phyloP scores from a whole-genome alignment of 371 early-diverging fungal genomes.

The Caulochytrium protostelioides region DNA sequence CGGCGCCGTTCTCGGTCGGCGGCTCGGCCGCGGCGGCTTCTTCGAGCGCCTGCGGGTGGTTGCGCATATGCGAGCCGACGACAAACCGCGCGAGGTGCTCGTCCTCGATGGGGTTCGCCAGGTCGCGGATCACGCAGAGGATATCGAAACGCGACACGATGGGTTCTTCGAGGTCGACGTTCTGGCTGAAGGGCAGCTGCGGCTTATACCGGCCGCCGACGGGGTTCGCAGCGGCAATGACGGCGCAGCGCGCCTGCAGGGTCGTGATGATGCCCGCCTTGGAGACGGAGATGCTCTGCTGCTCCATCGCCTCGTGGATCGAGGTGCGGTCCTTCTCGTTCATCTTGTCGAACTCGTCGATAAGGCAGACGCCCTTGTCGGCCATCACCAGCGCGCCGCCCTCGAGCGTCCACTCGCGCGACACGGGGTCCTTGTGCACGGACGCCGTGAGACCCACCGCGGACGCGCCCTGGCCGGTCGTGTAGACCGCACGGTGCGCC shows the following conservation, averaged over 20 bases:
- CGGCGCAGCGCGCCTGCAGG: conserved; percentile 85
- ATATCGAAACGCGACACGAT: conserved; percentile 98
- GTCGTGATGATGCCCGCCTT: conserved; percentile 97
- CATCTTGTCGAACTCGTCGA: conserved; percentile 99
- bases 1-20: too few relatives aligned
- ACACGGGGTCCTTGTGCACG: conserved; percentile 89
- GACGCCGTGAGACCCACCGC: conserved; percentile 98
- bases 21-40: too few relatives aligned
- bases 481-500: conserved; percentile 88
- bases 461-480: conserved; percentile 98
- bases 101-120: conserved; percentile 69
- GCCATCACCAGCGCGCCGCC: conserved; percentile 98
- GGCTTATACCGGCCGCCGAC: conserved; percentile 92
- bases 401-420: conserved; percentile 97
- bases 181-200: conserved; percentile 83
- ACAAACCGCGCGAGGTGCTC: conserved; percentile 87
- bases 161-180: conserved; percentile 98
- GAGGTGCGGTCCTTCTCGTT: conserved; percentile 78
- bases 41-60: conserved; percentile 69
- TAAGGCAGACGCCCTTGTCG: conserved; percentile 92
- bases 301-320: conserved; percentile 99
- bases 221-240: conserved; percentile 98
- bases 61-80: conserved; percentile 67
- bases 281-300: conserved; percentile 93
- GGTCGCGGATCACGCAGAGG: conserved; percentile 95